These are phyloP conservation scores for Penicillium sp. DNA, from an alignment of 2,329 filamentous ascomycete species.

Conservation along the genomic window DNA sequence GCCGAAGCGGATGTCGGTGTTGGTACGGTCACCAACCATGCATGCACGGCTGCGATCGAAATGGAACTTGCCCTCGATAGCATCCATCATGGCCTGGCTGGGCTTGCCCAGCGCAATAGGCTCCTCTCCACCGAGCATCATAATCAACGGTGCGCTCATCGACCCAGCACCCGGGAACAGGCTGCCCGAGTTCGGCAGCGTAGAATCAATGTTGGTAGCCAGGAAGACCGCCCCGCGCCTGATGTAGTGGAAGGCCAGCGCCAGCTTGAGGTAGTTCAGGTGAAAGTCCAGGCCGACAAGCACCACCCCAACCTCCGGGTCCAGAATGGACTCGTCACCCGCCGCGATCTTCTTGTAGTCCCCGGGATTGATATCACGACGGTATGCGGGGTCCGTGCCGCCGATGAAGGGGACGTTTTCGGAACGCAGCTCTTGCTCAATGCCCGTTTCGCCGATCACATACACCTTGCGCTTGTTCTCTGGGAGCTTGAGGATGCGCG, in stretches of 20 bases:
- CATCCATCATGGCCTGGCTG: slow-evolving; percentile 99
- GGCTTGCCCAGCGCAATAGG: slow-evolving; percentile 87
- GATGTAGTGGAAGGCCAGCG: slow-evolving; percentile 82
- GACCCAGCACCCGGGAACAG: slow-evolving; percentile 92
- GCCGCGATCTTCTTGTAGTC: slow-evolving; percentile 76
- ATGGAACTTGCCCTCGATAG: slow-evolving; percentile 91
- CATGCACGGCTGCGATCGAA: slow-evolving; percentile 81
- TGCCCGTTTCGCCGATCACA: slow-evolving; percentile 84
- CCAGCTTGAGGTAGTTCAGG: slow-evolving; percentile 89
- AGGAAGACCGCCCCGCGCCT: slow-evolving; percentile 76
- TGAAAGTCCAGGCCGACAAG: slow-evolving; percentile 91
- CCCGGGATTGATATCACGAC: slow-evolving; percentile 72
- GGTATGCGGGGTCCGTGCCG: slow-evolving; percentile 75
- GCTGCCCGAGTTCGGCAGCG: slow-evolving; percentile 73
- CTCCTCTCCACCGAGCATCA: slow-evolving; percentile 64
- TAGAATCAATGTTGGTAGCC: slow-evolving; percentile 90
- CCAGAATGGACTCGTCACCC: slow-evolving; percentile 67
- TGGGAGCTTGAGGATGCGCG: slow-evolving; percentile 79
- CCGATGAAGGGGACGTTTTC: slow-evolving; percentile 80
- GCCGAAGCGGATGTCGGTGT: slow-evolving; percentile 96
- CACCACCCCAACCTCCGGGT: slow-evolving; percentile 85
- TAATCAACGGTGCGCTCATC: slow-evolving; percentile 71
- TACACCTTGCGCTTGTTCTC: slow-evolving; percentile 86
- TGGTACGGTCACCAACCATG: slow-evolving; percentile 91
- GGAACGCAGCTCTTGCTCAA: slow-evolving; percentile 79